Conservation (phyloP, 2,329 filamentous ascomycete genomes). For the Aspergillus cejpii region DNA sequence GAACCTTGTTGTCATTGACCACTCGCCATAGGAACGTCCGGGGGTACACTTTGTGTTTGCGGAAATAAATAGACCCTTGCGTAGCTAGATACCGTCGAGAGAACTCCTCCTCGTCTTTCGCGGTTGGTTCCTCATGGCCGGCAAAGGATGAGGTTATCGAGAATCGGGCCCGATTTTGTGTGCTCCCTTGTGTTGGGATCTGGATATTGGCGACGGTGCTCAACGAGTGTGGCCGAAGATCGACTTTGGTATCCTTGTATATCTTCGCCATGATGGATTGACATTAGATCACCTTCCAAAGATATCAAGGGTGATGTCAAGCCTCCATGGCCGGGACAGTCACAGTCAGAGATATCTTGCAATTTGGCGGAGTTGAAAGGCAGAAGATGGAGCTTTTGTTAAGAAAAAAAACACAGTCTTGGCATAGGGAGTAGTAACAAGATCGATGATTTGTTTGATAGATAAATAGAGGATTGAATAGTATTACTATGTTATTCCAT, state of each 20-base stretch:
- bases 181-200: slow-evolving; percentile 48
- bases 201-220: slow-evolving; percentile 65
- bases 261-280: slow-evolving; percentile 56
- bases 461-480: no score
- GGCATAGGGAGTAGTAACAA: slow-evolving; percentile 17
- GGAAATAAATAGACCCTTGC: slow-evolving; percentile 77
- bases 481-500: no score
- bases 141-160: slow-evolving; percentile 40
- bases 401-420: slow-evolving; percentile 35
- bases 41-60: slow-evolving; percentile 66
- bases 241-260: slow-evolving; percentile 82
- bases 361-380: slow-evolving; percentile 21
- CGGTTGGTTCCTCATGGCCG: slow-evolving; percentile 35
- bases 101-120: slow-evolving; percentile 62
- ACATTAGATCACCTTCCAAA: slow-evolving; percentile 17
- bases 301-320: slow-evolving; percentile 21
- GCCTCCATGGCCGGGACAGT: slow-evolving; percentile 29
- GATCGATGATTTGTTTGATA: background rate
- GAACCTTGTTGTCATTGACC: slow-evolving; percentile 66
- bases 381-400: slow-evolving; percentile 23
- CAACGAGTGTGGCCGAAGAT: slow-evolving; percentile 65
- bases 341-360: slow-evolving; percentile 11
- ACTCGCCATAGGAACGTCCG: slow-evolving; percentile 88
- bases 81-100: slow-evolving; percentile 65
- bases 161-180: slow-evolving; percentile 43